phyloP scores from a whole-genome alignment of 495 filamentous ascomycete species.

The Penicillium malachiteum region DNA sequence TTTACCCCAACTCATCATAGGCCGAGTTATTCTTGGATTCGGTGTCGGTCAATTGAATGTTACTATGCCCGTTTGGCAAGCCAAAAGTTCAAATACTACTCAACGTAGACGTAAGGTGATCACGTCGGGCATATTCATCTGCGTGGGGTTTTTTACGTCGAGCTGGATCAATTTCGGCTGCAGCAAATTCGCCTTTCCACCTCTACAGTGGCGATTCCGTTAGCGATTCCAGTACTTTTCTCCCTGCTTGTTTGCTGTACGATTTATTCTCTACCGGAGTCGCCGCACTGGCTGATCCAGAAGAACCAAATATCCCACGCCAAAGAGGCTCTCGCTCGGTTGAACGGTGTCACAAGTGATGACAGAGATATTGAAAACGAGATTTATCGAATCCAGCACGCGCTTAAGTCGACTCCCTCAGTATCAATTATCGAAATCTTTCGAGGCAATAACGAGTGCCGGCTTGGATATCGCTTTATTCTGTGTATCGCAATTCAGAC shows the following conservation, averaged over 20 bases:
- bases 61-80: constrained; percentile 46
- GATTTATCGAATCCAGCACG: neutral
- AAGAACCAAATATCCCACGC: neutral
- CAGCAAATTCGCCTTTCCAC: neutral
- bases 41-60: constrained; percentile 40
- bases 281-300: neutral
- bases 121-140: neutral
- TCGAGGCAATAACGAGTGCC: neutral
- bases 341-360: neutral
- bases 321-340: neutral
- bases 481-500: constrained; percentile 34
- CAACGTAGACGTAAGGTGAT: constrained; percentile 19
- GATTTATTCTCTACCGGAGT: neutral
- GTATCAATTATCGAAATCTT: neutral
- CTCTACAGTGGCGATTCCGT: constrained; percentile 1
- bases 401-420: neutral
- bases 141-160: neutral
- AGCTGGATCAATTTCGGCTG: constrained; percentile 3
- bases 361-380: neutral
- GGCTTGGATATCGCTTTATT: constrained; percentile 19
- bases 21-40: constrained; percentile 38
- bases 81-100: constrained; percentile 37
- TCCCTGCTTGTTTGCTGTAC: neutral
- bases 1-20: constrained; percentile 41
- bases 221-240: neutral